These are phyloP conservation scores for Fusarium subglutinans DNA, from an alignment of 2,329 filamentous ascomycete genomes.

Conservation along the genomic window DNA sequence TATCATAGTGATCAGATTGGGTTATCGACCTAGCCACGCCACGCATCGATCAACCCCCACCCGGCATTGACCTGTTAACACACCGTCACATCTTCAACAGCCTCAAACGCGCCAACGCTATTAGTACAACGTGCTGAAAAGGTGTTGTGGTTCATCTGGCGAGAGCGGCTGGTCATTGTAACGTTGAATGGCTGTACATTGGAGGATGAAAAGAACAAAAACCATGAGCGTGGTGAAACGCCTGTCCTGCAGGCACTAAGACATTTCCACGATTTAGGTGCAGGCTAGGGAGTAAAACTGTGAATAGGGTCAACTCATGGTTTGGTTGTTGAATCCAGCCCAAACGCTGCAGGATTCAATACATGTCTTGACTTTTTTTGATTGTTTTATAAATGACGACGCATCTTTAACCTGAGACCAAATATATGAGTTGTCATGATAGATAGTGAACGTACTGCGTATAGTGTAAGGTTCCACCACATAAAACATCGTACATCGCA, in stretches of 20 bases:
- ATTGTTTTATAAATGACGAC: not conserved
- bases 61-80: not conserved
- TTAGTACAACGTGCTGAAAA: conserved; percentile 13
- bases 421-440: conserved; percentile 19
- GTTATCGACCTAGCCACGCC: not conserved
- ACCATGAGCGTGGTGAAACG: conserved; percentile 29
- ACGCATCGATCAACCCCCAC: conserved; percentile 20
- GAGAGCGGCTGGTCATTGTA: not conserved
- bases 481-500: not conserved
- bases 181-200: conserved; percentile 9
- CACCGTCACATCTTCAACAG: conserved; percentile 26
- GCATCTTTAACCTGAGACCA: conserved; percentile 8
- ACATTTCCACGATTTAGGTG: not conserved
- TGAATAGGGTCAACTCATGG: conserved; percentile 1
- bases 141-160: not conserved
- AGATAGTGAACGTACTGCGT: not conserved
- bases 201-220: conserved; percentile 8
- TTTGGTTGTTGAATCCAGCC: not conserved
- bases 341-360: not conserved
- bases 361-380: conserved; percentile 13
- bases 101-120: conserved; percentile 30
- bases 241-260: conserved; percentile 10
- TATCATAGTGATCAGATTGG: not conserved
- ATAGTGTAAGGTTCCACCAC: not conserved
- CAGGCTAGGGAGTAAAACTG: not conserved